Conservation (phyloP, 2,329 filamentous ascomycete species). For the Pleomassaria siparia region DNA sequence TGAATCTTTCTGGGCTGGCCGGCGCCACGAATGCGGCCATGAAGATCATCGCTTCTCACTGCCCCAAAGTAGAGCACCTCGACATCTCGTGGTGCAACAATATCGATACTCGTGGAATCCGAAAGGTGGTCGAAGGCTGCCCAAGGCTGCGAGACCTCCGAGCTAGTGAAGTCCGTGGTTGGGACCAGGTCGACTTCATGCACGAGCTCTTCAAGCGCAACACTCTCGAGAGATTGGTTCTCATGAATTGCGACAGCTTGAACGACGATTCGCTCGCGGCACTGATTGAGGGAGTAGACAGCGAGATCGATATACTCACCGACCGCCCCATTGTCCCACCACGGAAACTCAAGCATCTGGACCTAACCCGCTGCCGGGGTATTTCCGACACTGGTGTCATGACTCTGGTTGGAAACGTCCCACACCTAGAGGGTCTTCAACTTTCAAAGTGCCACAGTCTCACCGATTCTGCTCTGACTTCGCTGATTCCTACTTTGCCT, state of each 20-base stretch:
- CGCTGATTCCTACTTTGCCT: constrained; percentile 73
- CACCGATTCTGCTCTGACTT: constrained; percentile 70
- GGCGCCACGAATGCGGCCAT: constrained; percentile 82
- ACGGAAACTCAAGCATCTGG: constrained; percentile 78
- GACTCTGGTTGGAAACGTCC: constrained; percentile 71
- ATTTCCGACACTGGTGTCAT: constrained; percentile 75
- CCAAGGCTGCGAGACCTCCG: constrained; percentile 74
- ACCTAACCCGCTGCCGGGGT: constrained; percentile 75
- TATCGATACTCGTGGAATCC: constrained; percentile 76
- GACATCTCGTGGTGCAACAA: constrained; percentile 94
- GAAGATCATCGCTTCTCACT: constrained; percentile 80
- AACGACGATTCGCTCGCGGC: constrained; percentile 72
- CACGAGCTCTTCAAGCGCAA: constrained; percentile 77
- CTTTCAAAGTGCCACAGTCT: constrained; percentile 76
- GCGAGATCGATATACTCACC: constrained; percentile 79
- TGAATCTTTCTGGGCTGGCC: constrained; percentile 82
- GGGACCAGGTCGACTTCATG: constrained; percentile 73
- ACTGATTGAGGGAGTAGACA: constrained; percentile 74
- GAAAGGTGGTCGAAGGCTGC: constrained; percentile 72
- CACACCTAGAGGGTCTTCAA: constrained; percentile 78
- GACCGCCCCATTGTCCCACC: constrained; percentile 74
- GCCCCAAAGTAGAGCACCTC: constrained; percentile 76
- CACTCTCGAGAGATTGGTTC: constrained; percentile 75
- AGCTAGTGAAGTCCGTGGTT: constrained; percentile 78
- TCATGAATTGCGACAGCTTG: constrained; percentile 78